A percentile compares a stretch with the other conserved stretches of the same genome.
Evolutionary conservation across 345 rosid genomes (phyloP).

Genomic region (Hibiscus trionum): DNA sequence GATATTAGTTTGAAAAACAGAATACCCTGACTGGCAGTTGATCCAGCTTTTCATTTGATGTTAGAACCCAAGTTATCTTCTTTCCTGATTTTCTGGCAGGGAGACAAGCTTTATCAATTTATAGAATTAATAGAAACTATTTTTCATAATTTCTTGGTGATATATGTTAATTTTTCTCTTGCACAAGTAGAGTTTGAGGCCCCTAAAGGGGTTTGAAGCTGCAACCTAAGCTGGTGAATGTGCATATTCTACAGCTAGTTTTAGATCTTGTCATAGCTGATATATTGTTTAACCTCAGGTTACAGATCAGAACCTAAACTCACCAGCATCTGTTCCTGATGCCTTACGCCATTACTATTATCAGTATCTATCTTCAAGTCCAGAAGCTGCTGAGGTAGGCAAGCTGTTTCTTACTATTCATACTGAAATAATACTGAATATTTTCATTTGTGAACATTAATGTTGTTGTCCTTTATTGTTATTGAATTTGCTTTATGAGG

Average conservation of each 20-base stretch:
- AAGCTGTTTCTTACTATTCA: slow-evolving; percentile 11
- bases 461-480: slow-evolving; percentile 4
- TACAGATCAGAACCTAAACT: slow-evolving; percentile 76
- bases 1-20: neutral
- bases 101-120: neutral
- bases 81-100: neutral
- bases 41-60: neutral
- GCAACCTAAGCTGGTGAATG: slow-evolving; percentile 1
- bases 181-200: neutral
- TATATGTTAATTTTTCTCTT: neutral
- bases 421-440: neutral
- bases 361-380: slow-evolving; percentile 90
- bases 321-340: slow-evolving; percentile 83
- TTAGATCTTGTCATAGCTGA: slow-evolving; percentile 8
- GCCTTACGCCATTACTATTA: slow-evolving; percentile 92
- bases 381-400: slow-evolving; percentile 90
- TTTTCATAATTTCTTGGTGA: neutral
- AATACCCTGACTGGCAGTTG: neutral
- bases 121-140: neutral
- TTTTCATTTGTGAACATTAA: neutral
- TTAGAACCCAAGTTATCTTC: neutral
- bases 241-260: neutral
- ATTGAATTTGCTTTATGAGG: neutral
- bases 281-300: slow-evolving; percentile 49
- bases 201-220: neutral